These are phyloP conservation scores for Euryodendron excelsum DNA, from an alignment of 148 eudicot species.

Conservation along the genomic window DNA sequence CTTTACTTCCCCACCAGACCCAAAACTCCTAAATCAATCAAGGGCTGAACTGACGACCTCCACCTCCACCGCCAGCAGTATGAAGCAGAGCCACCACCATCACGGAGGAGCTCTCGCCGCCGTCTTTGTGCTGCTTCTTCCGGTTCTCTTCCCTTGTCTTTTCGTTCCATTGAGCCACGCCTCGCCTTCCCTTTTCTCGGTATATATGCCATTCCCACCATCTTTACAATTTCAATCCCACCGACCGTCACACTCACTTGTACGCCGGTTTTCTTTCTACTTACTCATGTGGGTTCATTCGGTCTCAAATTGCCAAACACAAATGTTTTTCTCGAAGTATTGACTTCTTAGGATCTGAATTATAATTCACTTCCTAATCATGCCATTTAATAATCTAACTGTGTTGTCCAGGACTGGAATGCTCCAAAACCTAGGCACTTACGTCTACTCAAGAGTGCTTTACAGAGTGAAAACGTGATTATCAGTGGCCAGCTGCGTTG, in stretches of 20 bases:
- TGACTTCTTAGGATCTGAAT: not conserved
- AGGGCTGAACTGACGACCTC: not conserved
- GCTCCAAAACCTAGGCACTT: conserved; percentile 74
- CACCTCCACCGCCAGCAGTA: not conserved
- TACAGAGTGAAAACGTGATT: conserved; percentile 70
- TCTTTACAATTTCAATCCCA: not conserved
- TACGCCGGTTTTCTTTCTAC: too few relatives aligned
- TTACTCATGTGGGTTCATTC: not conserved
- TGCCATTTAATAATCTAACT: conserved; percentile 14
- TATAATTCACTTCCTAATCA: not conserved
- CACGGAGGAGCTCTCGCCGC: conserved; percentile 37
- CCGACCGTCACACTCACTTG: not conserved
- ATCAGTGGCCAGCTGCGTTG: conserved; percentile 14
- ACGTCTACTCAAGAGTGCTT: conserved; percentile 73
- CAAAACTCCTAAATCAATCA: not conserved
- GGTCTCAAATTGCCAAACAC: not conserved
- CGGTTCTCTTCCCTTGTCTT: conserved; percentile 32
- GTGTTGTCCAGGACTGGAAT: conserved; percentile 63
- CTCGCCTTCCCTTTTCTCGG: conserved; percentile 56
- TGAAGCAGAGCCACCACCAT: conserved; percentile 15
- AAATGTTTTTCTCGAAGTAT: not conserved
- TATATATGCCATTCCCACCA: conserved; percentile 25
- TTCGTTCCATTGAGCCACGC: conserved; percentile 50
- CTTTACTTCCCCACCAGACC: not conserved
- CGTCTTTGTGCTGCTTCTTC: conserved; percentile 43